Evolutionary conservation across 2,329 filamentous ascomycete genomes (phyloP).

Genomic region (Fusarium pseudocircinatum): DNA sequence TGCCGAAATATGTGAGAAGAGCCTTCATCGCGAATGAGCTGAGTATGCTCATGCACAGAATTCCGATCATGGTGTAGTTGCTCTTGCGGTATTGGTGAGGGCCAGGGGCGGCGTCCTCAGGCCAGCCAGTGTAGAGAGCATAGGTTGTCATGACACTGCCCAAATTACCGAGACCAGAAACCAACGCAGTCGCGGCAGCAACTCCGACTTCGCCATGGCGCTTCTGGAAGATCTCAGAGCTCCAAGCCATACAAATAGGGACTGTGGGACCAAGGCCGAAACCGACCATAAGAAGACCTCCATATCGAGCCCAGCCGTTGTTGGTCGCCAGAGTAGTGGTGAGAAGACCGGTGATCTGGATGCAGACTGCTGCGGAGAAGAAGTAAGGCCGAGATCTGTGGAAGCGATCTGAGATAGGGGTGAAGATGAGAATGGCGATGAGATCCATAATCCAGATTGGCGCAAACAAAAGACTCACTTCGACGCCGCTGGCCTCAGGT

Average conservation of each 20-base stretch:
- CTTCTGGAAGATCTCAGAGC: constrained; percentile 87
- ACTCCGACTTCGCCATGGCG: constrained; percentile 92
- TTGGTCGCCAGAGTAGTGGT: constrained; percentile 77
- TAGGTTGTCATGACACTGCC: constrained; percentile 90
- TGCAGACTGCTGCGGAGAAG: constrained; percentile 78
- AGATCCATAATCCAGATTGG: constrained; percentile 96
- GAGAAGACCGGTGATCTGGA: constrained; percentile 86
- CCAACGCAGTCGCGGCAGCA: constrained; percentile 83
- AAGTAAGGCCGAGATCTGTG: constrained; percentile 81
- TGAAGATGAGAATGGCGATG: constrained; percentile 85
- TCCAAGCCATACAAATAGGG: constrained; percentile 95
- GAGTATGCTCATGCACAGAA: constrained; percentile 79
- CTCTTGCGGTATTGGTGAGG: constrained; percentile 80
- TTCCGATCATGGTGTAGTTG: constrained; percentile 89
- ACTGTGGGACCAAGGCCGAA: constrained; percentile 92
- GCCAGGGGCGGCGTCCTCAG: constrained; percentile 74
- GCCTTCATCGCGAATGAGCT: constrained; percentile 76
- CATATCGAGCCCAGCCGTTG: constrained; percentile 85
- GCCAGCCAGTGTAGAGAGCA: constrained; percentile 88
- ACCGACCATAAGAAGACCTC: constrained; percentile 87
- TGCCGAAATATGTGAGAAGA: constrained; percentile 68
- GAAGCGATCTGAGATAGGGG: constrained; percentile 87
- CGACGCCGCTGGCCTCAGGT: constrained; percentile 74
- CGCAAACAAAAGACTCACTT: constrained; percentile 84
- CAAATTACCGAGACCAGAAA: constrained; percentile 87